A percentile compares a stretch with the other conserved stretches of the same genome.
Evolutionary conservation across 495 filamentous ascomycete species (phyloP).

Genomic region (Cercophora sp.): DNA sequence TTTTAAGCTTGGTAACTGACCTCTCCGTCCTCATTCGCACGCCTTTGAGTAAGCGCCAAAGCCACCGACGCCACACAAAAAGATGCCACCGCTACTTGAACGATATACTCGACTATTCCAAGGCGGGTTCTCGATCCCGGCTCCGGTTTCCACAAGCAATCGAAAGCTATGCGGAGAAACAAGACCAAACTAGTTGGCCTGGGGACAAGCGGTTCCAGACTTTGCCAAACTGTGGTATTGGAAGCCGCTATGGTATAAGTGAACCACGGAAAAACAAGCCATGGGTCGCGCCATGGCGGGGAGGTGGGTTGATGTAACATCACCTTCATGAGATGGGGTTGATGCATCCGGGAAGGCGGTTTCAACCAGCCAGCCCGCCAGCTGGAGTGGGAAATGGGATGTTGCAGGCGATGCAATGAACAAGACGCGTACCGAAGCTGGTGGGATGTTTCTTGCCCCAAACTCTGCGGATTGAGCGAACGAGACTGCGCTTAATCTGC

Average conservation of each 20-base stretch:
- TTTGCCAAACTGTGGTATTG: conserved; percentile 7
- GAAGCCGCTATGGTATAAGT: background rate
- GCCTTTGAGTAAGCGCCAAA: too few relatives aligned
- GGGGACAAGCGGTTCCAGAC: conserved; percentile 4
- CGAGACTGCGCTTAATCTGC: background rate
- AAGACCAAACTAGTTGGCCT: too few relatives aligned
- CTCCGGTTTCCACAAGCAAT: too few relatives aligned
- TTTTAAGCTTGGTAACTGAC: too few relatives aligned
- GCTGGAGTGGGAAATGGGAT: background rate
- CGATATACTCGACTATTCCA: too few relatives aligned
- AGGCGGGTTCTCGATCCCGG: too few relatives aligned
- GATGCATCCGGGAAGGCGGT: too few relatives aligned
- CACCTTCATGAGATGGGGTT: background rate
- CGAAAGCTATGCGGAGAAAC: too few relatives aligned
- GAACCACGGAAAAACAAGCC: background rate
- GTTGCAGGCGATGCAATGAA: background rate
- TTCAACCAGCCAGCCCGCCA: too few relatives aligned
- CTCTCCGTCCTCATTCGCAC: too few relatives aligned
- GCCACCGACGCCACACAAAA: too few relatives aligned
- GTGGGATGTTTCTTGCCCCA: background rate
- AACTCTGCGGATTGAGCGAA: background rate
- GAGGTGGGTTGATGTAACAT: conserved; percentile 9
- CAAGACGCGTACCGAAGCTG: background rate
- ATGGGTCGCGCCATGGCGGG: background rate
- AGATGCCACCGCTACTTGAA: too few relatives aligned